These are phyloP conservation scores for Cylindricascospora bacillispora DNA, from an alignment of 1,139 yeast species.

Conservation along the genomic window DNA sequence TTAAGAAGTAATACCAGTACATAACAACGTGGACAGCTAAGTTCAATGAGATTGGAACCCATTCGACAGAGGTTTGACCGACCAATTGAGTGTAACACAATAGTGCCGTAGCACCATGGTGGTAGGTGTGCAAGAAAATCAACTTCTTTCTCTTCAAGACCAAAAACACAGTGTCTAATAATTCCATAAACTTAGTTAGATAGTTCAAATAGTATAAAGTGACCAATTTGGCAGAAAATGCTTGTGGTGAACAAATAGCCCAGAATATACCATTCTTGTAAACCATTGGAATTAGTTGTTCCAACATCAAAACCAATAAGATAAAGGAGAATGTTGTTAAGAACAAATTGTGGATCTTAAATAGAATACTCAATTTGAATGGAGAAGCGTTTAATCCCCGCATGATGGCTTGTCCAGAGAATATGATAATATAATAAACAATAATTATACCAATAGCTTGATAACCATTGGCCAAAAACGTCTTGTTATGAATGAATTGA, in stretches of 20 bases:
- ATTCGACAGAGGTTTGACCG: slow-evolving; percentile 82
- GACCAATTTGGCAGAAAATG: slow-evolving; percentile 82
- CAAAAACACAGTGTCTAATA: slow-evolving; percentile 82
- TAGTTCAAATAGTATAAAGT: slow-evolving; percentile 72
- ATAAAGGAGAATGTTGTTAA: slow-evolving; percentile 60
- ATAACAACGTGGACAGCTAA: slow-evolving; percentile 89
- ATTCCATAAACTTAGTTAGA: slow-evolving; percentile 68
- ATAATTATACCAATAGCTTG: slow-evolving; percentile 53
- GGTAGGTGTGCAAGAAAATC: slow-evolving; percentile 87
- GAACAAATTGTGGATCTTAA: slow-evolving; percentile 70
- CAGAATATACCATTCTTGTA: slow-evolving; percentile 66
- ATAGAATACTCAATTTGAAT: slow-evolving; percentile 55
- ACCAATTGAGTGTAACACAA: slow-evolving; percentile 88
- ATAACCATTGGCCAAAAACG: slow-evolving; percentile 56
- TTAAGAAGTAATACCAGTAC: slow-evolving; percentile 96
- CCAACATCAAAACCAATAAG: slow-evolving; percentile 57
- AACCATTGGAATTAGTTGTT: slow-evolving; percentile 78
- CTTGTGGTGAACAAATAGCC: slow-evolving; percentile 67
- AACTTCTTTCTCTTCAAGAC: slow-evolving; percentile 86
- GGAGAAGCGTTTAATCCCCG: slow-evolving; percentile 45
- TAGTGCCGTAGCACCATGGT: slow-evolving; percentile 96
- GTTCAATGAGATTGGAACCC: slow-evolving; percentile 90
- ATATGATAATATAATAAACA: slow-evolving; percentile 64
- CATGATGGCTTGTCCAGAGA: slow-evolving; percentile 63
- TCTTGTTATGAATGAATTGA: slow-evolving; percentile 50